phyloP scores from a whole-genome alignment of 331 rosid genomes.

The Erythrophleum ivorense region DNA sequence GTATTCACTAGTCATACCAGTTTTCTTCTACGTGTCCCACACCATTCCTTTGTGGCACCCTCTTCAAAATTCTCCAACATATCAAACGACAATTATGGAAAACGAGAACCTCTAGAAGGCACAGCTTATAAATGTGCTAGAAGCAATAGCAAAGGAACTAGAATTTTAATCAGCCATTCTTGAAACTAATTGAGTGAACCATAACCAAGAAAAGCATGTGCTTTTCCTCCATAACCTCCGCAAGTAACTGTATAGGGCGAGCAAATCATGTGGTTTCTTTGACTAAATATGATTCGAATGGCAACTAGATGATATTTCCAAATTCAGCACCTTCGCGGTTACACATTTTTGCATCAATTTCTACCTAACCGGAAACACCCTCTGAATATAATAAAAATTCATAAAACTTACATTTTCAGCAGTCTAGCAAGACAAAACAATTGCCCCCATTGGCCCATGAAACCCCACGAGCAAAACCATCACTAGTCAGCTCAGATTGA shows the following conservation, averaged over 20 bases:
- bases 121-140: neutral
- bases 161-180: neutral
- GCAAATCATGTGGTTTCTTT: conserved; percentile 45
- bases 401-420: conserved; percentile 18
- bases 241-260: conserved; percentile 35
- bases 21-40: neutral
- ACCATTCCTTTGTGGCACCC: neutral
- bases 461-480: conserved; percentile 14
- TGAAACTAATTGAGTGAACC: conserved; percentile 28
- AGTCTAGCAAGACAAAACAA: conserved; percentile 27
- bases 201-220: conserved; percentile 49
- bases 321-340: conserved; percentile 16
- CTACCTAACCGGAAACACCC: conserved; percentile 24
- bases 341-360: conserved; percentile 43
- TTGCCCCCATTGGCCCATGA: conserved; percentile 37
- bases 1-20: neutral
- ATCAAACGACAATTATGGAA: neutral
- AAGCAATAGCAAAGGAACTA: conserved; percentile 13
- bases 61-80: neutral
- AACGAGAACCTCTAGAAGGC: neutral
- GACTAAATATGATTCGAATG: conserved; percentile 9
- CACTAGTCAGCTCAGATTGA: conserved; percentile 33
- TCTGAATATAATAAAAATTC: conserved; percentile 4
- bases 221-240: conserved; percentile 48
- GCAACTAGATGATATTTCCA: conserved; percentile 5